Percentiles rank a stretch among this genome's conserved stretches.
These are phyloP conservation scores for Iris pallida DNA, from an alignment of 116 monocot genomes.

Conservation along the genomic window DNA sequence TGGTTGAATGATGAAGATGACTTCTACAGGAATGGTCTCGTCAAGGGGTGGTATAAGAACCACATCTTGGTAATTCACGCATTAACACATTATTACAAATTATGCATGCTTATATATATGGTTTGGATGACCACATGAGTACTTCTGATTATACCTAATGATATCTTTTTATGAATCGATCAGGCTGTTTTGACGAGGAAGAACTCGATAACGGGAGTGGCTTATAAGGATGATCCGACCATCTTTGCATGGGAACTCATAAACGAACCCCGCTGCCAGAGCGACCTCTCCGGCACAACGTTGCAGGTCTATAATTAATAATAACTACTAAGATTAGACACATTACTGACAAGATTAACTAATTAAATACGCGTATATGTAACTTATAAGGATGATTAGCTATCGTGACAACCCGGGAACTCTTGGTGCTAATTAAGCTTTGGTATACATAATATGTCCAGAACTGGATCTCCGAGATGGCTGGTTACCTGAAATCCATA, in stretches of 20 bases:
- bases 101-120: too few relatives aligned
- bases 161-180: background rate
- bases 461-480: conserved; percentile 65
- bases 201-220: conserved; percentile 53
- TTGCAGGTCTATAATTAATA: conserved; percentile 50
- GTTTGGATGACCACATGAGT: too few relatives aligned
- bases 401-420: too few relatives aligned
- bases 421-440: too few relatives aligned
- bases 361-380: too few relatives aligned
- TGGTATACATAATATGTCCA: background rate
- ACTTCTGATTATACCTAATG: too few relatives aligned
- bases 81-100: too few relatives aligned
- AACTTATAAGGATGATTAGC: too few relatives aligned
- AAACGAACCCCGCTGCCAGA: conserved; percentile 65
- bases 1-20: conserved; percentile 36
- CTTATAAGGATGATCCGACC: conserved; percentile 71
- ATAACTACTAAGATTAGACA: too few relatives aligned
- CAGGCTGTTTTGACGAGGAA: conserved; percentile 60
- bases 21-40: conserved; percentile 37
- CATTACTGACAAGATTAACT: too few relatives aligned
- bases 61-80: too few relatives aligned
- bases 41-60: too few relatives aligned
- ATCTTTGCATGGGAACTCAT: conserved; percentile 91
- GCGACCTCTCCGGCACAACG: conserved; percentile 52
- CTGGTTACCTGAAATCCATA: conserved; percentile 43